Evolutionary conservation across 331 rosid genomes (phyloP).

Genomic region (Erythrophleum ivorense): DNA sequence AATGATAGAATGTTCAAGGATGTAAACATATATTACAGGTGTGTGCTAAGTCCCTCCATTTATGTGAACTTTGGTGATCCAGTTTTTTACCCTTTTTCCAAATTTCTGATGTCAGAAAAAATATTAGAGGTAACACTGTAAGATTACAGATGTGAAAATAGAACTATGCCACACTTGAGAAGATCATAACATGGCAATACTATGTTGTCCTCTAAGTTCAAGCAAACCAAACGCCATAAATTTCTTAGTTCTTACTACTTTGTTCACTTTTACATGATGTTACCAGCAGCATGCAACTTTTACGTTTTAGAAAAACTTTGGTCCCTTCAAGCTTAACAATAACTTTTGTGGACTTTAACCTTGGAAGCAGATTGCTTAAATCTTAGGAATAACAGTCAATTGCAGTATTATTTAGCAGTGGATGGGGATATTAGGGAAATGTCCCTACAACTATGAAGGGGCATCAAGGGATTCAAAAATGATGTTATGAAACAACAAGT

Average conservation of each 20-base stretch:
- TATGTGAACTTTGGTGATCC: neutral
- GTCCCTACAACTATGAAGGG: slow-evolving; percentile 4
- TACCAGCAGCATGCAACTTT: neutral
- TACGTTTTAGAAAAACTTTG: neutral
- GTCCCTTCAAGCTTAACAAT: slow-evolving; percentile 3
- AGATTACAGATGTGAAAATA: neutral
- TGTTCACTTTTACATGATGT: neutral
- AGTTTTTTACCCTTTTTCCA: neutral
- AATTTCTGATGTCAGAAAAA: neutral
- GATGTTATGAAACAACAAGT: slow-evolving; percentile 17
- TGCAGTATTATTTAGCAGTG: neutral
- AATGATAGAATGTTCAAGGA: neutral
- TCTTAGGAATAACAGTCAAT: slow-evolving; percentile 3
- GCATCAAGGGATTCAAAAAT: neutral
- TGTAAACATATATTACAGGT: neutral
- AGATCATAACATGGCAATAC: neutral
- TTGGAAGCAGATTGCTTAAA: slow-evolving; percentile 9
- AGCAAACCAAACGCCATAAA: neutral
- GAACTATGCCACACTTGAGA: neutral
- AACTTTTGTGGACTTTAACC: neutral
- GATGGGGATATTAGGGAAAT: neutral
- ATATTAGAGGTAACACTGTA: neutral
- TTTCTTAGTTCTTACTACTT: neutral
- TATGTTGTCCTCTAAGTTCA: slow-evolving; percentile 10
- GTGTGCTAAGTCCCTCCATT: neutral